phyloP scores from a whole-genome alignment of 352 stramenopile species.

The Phytophthora citricola region DNA sequence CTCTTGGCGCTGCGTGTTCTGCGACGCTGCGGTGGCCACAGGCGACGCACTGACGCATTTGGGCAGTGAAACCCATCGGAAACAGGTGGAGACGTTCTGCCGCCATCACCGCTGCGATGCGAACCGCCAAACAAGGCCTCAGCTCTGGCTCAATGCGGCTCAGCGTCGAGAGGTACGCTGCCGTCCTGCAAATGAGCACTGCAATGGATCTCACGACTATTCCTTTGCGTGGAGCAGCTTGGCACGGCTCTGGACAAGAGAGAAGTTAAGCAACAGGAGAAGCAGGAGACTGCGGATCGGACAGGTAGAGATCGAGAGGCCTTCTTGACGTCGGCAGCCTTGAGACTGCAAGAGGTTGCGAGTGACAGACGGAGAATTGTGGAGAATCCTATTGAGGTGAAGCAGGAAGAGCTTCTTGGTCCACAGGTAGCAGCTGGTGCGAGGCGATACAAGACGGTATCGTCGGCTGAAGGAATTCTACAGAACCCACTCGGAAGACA shows the following conservation, averaged over 20 bases:
- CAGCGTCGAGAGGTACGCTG: constrained; percentile 38
- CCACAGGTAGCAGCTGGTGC: constrained; percentile 3
- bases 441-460: constrained; percentile 32
- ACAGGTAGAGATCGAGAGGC: constrained; percentile 25
- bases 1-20: constrained; percentile 59
- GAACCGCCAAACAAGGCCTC: constrained; percentile 36
- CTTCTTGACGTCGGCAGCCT: constrained; percentile 52
- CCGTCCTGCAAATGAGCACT: constrained; percentile 2
- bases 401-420: constrained; percentile 12
- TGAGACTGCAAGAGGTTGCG: constrained; percentile 42
- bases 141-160: constrained; percentile 46
- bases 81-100: constrained; percentile 60
- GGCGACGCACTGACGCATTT: constrained; percentile 52
- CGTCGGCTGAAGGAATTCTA: constrained; percentile 46
- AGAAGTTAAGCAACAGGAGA: constrained; percentile 10
- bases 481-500: constrained; percentile 62
- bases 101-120: constrained; percentile 61
- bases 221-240: constrained; percentile 24
- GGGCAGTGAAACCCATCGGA: constrained; percentile 38
- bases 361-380: constrained; percentile 4
- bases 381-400: not conserved
- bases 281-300: constrained; percentile 1
- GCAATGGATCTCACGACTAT: constrained; percentile 8
- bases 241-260: constrained; percentile 3
- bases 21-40: constrained; percentile 15